phyloP scores from a whole-genome alignment of 352 stramenopile species.

The Pythium folliculosum region DNA sequence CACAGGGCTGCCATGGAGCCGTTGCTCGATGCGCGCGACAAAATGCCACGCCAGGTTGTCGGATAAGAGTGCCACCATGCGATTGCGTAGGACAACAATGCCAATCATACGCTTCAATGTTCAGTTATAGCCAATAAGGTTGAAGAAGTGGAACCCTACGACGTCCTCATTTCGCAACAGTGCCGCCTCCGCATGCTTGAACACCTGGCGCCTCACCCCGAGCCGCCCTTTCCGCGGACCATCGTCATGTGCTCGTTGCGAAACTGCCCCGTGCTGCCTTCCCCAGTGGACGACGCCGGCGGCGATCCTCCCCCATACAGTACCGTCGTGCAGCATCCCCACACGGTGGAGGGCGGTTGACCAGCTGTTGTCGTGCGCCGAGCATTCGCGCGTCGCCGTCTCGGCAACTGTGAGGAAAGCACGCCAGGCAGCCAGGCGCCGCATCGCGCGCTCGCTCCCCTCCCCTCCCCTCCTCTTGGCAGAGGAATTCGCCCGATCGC shows the following conservation, averaged over 20 bases:
- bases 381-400: background rate
- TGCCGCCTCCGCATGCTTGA: slow-evolving; percentile 4
- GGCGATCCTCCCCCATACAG: slow-evolving; percentile 1
- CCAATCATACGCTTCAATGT: background rate
- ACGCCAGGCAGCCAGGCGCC: slow-evolving; percentile 13
- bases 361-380: slow-evolving; percentile 5
- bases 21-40: slow-evolving; percentile 12
- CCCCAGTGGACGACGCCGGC: background rate
- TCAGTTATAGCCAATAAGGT: slow-evolving; percentile 6
- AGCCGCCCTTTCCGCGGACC: slow-evolving; percentile 5
- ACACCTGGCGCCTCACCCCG: slow-evolving; percentile 3
- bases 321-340: slow-evolving; percentile 8
- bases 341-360: background rate
- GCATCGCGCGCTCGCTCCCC: background rate
- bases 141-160: background rate
- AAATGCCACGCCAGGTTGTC: slow-evolving; percentile 11
- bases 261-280: slow-evolving; percentile 4
- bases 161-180: background rate
- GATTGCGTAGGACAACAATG: background rate
- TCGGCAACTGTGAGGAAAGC: slow-evolving; percentile 11
- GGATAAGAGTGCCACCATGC: slow-evolving; percentile 4
- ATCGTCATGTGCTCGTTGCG: slow-evolving; percentile 10
- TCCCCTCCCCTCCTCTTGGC: background rate
- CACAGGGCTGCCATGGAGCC: background rate
- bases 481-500: slow-evolving; percentile 6